phyloP scores from a whole-genome alignment of 2,329 filamentous ascomycete species.

The Aspergillus neoniger region DNA sequence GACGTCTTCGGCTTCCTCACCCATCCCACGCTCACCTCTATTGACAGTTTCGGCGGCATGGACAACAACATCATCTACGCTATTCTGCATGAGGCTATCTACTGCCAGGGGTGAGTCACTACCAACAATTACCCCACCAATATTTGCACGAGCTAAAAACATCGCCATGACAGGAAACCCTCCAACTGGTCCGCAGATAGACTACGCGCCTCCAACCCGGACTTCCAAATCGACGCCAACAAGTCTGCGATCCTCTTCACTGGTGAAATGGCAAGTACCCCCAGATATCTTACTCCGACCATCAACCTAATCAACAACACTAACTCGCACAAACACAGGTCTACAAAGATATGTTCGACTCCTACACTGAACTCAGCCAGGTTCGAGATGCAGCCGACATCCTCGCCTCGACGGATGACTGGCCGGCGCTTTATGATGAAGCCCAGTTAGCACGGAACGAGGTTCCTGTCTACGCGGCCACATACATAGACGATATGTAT shows the following conservation, averaged over 20 bases:
- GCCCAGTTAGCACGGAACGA: conserved; percentile 72
- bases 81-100: conserved; percentile 83
- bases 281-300: no score
- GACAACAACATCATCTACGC: conserved; percentile 82
- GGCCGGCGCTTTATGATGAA: conserved; percentile 76
- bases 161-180: conserved; percentile 45
- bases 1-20: conserved; percentile 75
- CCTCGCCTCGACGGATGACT: conserved; percentile 68
- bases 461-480: conserved; percentile 83
- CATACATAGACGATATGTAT: conserved; percentile 88
- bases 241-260: conserved; percentile 71
- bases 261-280: conserved; percentile 72
- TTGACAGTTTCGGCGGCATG: conserved; percentile 69
- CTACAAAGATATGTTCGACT: conserved; percentile 80
- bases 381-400: conserved; percentile 69
- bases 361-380: conserved; percentile 72
- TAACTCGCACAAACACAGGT: conserved; percentile 47
- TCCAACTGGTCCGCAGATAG: conserved; percentile 74
- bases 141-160: neutral
- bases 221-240: conserved; percentile 49
- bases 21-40: conserved; percentile 64
- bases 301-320: neutral
- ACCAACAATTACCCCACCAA: neutral
- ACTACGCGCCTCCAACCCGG: conserved; percentile 37
- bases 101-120: conserved; percentile 65